These are phyloP conservation scores for Herpetomonas samuelpessoai DNA, from an alignment of 208 protist genomes.

Conservation along the genomic window DNA sequence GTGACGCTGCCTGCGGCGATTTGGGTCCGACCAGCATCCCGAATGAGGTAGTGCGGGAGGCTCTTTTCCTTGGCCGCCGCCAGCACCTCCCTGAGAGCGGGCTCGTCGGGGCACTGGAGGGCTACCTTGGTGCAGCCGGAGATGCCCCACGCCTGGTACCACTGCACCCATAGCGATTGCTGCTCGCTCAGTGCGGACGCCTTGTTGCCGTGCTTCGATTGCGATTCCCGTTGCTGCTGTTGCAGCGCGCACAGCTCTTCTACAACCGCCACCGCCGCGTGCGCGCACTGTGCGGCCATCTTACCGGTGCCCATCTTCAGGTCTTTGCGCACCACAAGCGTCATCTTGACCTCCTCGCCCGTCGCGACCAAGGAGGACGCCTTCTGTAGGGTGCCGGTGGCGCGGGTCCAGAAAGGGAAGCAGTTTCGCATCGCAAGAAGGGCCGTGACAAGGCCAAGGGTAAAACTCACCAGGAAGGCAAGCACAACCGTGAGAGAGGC, in stretches of 20 bases:
- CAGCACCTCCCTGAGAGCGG: conserved; percentile 48
- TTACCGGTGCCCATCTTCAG: conserved; percentile 96
- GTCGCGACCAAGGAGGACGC: conserved; percentile 11
- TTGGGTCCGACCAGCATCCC: conserved; percentile 93
- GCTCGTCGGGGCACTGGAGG: conserved; percentile 75
- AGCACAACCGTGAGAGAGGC: neutral
- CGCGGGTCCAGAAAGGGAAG: neutral
- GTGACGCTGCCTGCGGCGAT: conserved; percentile 90
- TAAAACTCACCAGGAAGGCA: conserved; percentile 13
- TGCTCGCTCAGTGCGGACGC: conserved; percentile 22
- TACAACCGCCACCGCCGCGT: conserved; percentile 91
- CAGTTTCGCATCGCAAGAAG: conserved; percentile 18
- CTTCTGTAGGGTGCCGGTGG: conserved; percentile 8
- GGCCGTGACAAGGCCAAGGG: conserved; percentile 29
- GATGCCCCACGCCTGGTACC: conserved; percentile 70
- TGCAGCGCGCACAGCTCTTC: conserved; percentile 40
- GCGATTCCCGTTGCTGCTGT: neutral
- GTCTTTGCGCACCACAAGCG: conserved; percentile 92
- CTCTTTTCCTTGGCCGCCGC: conserved; percentile 31
- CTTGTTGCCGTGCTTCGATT: too few species aligned
- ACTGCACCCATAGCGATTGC: conserved; percentile 37
- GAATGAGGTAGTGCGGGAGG: conserved; percentile 75
- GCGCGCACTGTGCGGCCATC: conserved; percentile 94
- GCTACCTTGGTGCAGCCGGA: conserved; percentile 78
- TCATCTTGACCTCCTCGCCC: conserved; percentile 86